Base-by-base conservation (phyloP, 768 basidiomycete species). In the Crassisporium funariophilum region DNA sequence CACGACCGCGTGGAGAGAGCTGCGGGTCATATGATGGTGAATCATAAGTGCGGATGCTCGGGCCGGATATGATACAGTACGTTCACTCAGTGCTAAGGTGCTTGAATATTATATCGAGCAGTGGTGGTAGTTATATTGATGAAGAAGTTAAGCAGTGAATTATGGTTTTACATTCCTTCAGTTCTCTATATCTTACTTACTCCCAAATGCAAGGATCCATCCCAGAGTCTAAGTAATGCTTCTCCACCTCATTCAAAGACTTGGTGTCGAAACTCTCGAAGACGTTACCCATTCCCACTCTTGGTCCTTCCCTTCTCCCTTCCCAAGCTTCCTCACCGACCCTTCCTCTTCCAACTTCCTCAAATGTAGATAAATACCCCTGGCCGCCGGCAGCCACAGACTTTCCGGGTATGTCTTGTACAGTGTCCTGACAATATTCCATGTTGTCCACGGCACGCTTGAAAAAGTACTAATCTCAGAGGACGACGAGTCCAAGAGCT, bases 381-480 rank as follows among this genome's bases (percentile, higher is more conserved):
- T 69, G n/a, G 84, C 77, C 5, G 93, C 93, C 12, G 88, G 77
- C 12, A 77, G 72, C 82, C 86, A 87, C 36, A 94, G 58, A 1
- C 76, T 73, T 57, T 78, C 75, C 0, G 92, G 90, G 56, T 90
- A 90, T 3, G 72, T 66, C 17, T 80, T 79, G 56, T 95, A 95
- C 41, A 94, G 76, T 10, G 58, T 71, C 52, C 72, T 70, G 8
- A 89, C 84, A 43, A 89, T 70, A 15, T 74, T 72, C 81, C 82
- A 83, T 0, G 83, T 83, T 24, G 86, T 78, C 83, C 81, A 84
- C 5, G 60, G 31, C 51, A 59, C 46, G 17, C 42, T 39, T 8
- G 47, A 45, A 17, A 16, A 36, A 2, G 41, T 50, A 2, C 43
- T 47, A 21, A 31, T 29, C 2, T 25, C 13, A n/a, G 38, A 42